Evolutionary conservation across 176 grass and related monocot genomes (phyloP), one percentile per base, ranked within the genome.

Genomic region (Triticum turgidum): DNA sequence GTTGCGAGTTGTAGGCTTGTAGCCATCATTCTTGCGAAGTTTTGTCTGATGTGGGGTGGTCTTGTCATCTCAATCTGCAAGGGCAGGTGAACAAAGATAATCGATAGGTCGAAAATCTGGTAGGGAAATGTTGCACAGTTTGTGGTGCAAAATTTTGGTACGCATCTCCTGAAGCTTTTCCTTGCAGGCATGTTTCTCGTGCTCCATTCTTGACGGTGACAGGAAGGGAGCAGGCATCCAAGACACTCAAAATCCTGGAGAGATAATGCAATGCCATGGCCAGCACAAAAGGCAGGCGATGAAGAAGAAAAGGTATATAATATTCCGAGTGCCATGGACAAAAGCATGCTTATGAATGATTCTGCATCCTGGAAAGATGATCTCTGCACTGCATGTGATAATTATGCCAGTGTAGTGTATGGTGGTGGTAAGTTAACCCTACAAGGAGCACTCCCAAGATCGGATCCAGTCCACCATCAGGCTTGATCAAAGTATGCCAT

Each of bases 261-360:
- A 42, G 12, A 18, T 22, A 18, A 51, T 37, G 71, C 58, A 75
- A 13, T 64, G 38, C 10, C 24, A 45, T 47, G 15, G 73, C 73
- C 25, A 76, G 49, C 44, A 32, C 24, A 22, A 82, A 59, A 10
- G 41, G 9, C 9, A 42, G 41, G 41, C 41, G 41, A 42, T 42
- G 41, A 44, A 44, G 41, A 44, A 44, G 42, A 44, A 44, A 44
- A 42, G 52, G 68, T 44, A 13, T 42, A 34, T 52, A 44, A 21
- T 42, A 21, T 83, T 38, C 18, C 9, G 6, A 9, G 20, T 59
- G 56, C 20, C 56, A 59, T 21, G 56, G 20, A 3, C 56, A 59
- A 20, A 2, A 80, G 9, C 80, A 77, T 58, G 80, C 72, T 77
- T 61, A 39, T 59, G 61, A 68, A 76, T 87, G 45, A 68, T 67